Percentiles rank a stretch among this genome's conserved stretches.
phyloP scores from a whole-genome alignment of 805 yeast species.

The Saccharomycopsis fodiens region DNA sequence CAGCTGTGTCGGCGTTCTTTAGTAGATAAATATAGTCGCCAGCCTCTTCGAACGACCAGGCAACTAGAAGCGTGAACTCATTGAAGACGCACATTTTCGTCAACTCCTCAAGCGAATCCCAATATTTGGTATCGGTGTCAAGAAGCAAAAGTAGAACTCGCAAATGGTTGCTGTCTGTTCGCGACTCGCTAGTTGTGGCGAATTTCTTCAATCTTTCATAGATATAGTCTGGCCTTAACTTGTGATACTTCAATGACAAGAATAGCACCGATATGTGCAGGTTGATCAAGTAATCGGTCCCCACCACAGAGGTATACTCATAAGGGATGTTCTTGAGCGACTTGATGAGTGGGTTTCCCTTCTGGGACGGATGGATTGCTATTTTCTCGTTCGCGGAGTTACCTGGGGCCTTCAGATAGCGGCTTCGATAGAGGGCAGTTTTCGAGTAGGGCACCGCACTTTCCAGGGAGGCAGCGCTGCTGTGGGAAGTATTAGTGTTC shows the following conservation, averaged over 20 bases:
- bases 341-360: constrained; percentile 62
- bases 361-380: constrained; percentile 51
- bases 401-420: constrained; percentile 19
- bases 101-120: constrained; percentile 34
- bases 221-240: constrained; percentile 68
- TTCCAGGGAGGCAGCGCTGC: not conserved
- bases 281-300: constrained; percentile 59
- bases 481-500: not conserved
- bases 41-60: constrained; percentile 46
- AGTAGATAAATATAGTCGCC: constrained; percentile 23
- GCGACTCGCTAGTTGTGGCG: not conserved
- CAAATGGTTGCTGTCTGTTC: not conserved
- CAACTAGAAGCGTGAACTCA: constrained; percentile 34
- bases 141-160: constrained; percentile 10
- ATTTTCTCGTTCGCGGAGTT: constrained; percentile 22
- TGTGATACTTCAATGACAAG: constrained; percentile 64
- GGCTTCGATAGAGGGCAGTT: constrained; percentile 15
- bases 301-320: constrained; percentile 42
- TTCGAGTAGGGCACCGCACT: constrained; percentile 12
- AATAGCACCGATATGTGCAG: constrained; percentile 50
- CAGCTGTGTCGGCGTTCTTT: constrained; percentile 11
- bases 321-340: constrained; percentile 44
- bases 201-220: constrained; percentile 43
- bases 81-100: constrained; percentile 34
- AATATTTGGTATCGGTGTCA: constrained; percentile 34